Conservation (phyloP, 768 basidiomycete genomes). For the Boletus rubescentipes region DNA sequence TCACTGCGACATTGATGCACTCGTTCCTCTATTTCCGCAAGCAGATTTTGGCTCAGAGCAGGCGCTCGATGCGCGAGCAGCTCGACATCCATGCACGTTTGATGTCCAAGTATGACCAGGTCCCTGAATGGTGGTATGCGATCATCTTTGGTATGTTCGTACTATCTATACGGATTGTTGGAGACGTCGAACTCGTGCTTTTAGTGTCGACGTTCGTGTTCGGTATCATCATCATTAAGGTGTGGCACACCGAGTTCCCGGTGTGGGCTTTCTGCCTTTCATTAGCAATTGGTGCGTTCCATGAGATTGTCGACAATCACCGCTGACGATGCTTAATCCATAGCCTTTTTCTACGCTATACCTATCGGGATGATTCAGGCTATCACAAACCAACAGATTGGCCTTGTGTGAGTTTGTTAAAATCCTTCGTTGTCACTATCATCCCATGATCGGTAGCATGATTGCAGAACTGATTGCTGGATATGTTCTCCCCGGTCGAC, state of each 20-base stretch:
- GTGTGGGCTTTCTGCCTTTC: conserved; percentile 45
- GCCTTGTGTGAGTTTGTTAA: conserved; percentile 36
- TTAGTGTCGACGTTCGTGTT: conserved; percentile 53
- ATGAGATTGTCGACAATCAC: background rate
- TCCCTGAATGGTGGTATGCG: conserved; percentile 62
- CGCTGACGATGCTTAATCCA: background rate
- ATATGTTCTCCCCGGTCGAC: conserved; percentile 53
- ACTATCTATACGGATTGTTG: background rate
- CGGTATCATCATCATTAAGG: conserved; percentile 55
- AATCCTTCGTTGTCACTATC: background rate
- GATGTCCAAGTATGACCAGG: conserved; percentile 55
- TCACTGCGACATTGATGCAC: conserved; percentile 74
- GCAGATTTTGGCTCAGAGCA: conserved; percentile 71
- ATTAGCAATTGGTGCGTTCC: conserved; percentile 26
- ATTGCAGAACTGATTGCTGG: conserved; percentile 75
- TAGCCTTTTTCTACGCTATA: conserved; percentile 61
- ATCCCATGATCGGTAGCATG: conserved; percentile 37
- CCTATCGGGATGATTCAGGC: conserved; percentile 78
- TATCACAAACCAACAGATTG: conserved; percentile 78
- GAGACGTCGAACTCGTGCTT: background rate
- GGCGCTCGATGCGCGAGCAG: conserved; percentile 72
- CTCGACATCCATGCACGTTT: conserved; percentile 69
- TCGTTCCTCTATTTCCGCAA: conserved; percentile 75
- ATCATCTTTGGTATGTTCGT: conserved; percentile 25
- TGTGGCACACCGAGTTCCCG: conserved; percentile 53